Conservation (phyloP, 1,284 basidiomycete species). For the Fistulinella staudtii region DNA sequence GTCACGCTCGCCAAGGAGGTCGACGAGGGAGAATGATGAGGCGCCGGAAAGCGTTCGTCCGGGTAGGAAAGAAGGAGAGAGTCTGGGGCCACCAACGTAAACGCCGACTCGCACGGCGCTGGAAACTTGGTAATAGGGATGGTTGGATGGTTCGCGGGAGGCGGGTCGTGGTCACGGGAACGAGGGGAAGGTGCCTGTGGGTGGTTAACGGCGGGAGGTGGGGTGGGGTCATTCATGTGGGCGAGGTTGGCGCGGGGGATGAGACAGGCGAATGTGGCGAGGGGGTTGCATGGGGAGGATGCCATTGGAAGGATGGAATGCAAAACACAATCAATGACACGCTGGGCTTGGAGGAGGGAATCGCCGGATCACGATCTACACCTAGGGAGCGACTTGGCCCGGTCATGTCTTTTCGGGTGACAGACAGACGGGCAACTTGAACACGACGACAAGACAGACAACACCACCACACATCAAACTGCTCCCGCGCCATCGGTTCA, state of each 20-base stretch:
- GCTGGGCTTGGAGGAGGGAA: slow-evolving; percentile 5
- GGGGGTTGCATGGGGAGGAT: background rate
- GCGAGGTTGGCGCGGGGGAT: slow-evolving; percentile 3
- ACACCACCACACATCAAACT: slow-evolving; percentile 5
- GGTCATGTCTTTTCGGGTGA: slow-evolving; percentile 24
- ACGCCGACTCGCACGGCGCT: too few relatives aligned
- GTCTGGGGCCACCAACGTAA: too few relatives aligned
- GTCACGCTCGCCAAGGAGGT: background rate
- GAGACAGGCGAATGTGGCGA: slow-evolving; percentile 1
- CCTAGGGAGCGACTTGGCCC: slow-evolving; percentile 18
- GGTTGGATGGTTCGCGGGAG: too few relatives aligned
- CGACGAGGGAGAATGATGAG: too few relatives aligned
- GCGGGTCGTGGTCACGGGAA: too few relatives aligned
- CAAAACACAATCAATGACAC: slow-evolving; percentile 18
- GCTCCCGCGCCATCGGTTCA: slow-evolving; percentile 10
- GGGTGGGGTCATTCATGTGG: background rate
- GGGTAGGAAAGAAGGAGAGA: slow-evolving; percentile 28
- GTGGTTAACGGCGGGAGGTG: background rate
- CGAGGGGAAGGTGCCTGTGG: background rate
- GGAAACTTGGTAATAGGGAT: too few relatives aligned
- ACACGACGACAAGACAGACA: too few relatives aligned
- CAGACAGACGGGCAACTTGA: too few relatives aligned
- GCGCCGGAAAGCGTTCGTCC: background rate
- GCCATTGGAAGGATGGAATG: slow-evolving; percentile 25
- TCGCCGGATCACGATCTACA: slow-evolving; percentile 15